Evolutionary conservation across 192 early-diverging fungal species (phyloP).

Genomic region (Gonapodya prolifera): DNA sequence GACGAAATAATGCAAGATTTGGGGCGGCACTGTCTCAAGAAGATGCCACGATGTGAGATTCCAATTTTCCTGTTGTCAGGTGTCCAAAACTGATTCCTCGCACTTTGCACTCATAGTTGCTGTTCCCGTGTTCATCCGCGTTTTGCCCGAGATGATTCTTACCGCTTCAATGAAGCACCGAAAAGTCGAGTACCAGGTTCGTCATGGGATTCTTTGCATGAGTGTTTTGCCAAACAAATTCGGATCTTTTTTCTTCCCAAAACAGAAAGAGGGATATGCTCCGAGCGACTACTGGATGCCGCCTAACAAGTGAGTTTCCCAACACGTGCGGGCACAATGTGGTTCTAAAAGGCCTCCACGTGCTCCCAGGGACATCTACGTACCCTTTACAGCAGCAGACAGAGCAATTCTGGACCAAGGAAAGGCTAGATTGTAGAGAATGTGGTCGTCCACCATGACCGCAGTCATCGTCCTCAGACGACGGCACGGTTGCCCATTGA

Average conservation of each 20-base stretch:
- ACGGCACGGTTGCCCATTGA: too few relatives aligned
- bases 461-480: too few relatives aligned
- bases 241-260: too few relatives aligned
- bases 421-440: neutral
- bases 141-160: neutral
- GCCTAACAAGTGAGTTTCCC: too few relatives aligned
- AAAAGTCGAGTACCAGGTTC: neutral
- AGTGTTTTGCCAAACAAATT: neutral
- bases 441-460: too few relatives aligned
- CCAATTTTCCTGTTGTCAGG: neutral
- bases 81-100: neutral
- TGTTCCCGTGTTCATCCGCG: slow-evolving; percentile 2
- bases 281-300: too few relatives aligned
- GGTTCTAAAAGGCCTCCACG: neutral
- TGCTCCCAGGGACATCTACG: neutral
- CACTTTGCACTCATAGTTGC: neutral
- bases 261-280: too few relatives aligned
- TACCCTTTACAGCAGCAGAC: neutral
- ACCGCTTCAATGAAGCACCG: neutral
- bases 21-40: neutral
- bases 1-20: neutral
- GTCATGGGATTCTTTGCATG: neutral
- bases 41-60: neutral
- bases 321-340: neutral
- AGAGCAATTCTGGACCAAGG: neutral